Conservation (phyloP, 257 asterid species). For the Solanum etuberosum region DNA sequence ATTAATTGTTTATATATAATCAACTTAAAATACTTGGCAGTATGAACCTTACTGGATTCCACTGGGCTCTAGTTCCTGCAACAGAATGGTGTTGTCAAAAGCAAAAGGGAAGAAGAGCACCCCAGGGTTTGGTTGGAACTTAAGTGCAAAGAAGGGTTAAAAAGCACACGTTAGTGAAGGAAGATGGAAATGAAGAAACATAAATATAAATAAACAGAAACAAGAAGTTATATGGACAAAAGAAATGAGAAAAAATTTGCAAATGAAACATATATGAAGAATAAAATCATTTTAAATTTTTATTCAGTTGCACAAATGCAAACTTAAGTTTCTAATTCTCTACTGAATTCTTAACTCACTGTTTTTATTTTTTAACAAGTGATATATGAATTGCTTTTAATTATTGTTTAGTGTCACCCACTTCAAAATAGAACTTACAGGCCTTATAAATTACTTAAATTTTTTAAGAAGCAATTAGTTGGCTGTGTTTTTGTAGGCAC, state of each 20-base stretch:
- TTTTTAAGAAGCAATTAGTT: background rate
- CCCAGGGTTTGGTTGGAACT: background rate
- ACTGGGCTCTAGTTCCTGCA: background rate
- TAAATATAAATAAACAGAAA: background rate
- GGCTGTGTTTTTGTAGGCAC: background rate
- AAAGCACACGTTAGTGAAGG: background rate
- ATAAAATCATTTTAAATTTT: background rate
- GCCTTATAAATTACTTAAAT: background rate
- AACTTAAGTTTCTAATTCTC: background rate
- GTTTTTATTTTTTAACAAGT: background rate
- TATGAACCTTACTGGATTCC: background rate
- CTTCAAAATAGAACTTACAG: background rate
- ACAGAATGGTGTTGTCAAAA: background rate
- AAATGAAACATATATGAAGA: background rate
- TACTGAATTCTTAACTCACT: background rate
- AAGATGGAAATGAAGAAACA: background rate
- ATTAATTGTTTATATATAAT: background rate
- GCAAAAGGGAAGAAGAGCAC: background rate
- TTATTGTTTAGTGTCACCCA: background rate
- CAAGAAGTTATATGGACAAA: background rate
- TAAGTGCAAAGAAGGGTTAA: background rate
- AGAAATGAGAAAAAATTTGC: background rate
- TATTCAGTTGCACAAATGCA: background rate
- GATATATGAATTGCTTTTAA: background rate
- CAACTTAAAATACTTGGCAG: background rate